phyloP scores from a whole-genome alignment of 2,329 filamentous ascomycete genomes.

The Verticillium alfalfae region DNA sequence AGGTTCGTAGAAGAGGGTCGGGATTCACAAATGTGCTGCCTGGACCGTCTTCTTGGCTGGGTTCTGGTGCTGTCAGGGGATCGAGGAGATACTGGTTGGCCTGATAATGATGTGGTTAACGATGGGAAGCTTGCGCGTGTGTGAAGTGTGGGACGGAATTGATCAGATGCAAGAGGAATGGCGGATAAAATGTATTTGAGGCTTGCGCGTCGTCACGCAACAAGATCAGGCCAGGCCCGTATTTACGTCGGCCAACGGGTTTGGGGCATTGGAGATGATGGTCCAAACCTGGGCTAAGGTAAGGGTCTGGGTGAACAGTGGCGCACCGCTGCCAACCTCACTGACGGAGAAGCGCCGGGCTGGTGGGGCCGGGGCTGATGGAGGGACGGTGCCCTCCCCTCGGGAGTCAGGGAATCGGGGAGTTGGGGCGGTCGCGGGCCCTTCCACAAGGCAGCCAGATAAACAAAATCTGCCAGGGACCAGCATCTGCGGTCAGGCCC shows the following conservation, averaged over 20 bases:
- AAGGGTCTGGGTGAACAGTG: constrained; percentile 7
- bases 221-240: constrained; percentile 7
- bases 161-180: not conserved
- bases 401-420: not conserved
- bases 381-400: not conserved
- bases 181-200: not conserved
- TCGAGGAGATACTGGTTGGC: constrained; percentile 63
- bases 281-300: constrained; percentile 5
- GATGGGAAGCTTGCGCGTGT: not conserved
- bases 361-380: not conserved
- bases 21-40: constrained; percentile 47
- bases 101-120: constrained; percentile 28
- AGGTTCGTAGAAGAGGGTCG: constrained; percentile 14
- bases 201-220: constrained; percentile 2
- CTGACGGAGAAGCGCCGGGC: not conserved
- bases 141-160: not conserved
- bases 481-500: not conserved
- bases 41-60: constrained; percentile 62
- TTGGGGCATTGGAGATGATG: not conserved
- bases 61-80: constrained; percentile 63
- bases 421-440: not conserved
- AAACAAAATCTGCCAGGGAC: not conserved
- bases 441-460: not conserved
- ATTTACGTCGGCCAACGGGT: constrained; percentile 11
- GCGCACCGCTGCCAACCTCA: constrained; percentile 5